Conservation (phyloP, 2,329 filamentous ascomycete species). For the Monilinia fructigena region DNA sequence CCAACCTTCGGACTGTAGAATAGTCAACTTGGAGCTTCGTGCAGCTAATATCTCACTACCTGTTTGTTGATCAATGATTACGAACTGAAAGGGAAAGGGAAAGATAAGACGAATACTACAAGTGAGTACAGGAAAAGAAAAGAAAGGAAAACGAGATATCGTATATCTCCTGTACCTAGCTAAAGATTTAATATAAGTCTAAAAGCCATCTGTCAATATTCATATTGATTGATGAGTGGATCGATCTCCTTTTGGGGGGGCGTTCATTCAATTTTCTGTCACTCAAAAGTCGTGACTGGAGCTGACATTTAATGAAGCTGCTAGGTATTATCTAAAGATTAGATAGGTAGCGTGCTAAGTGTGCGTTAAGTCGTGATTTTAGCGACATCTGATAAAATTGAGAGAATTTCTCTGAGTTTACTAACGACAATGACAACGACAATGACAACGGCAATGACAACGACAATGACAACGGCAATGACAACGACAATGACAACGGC, state of each 20-base stretch:
- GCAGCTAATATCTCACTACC: not conserved
- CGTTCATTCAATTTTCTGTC: not conserved
- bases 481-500: not conserved
- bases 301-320: not conserved
- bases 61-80: not conserved
- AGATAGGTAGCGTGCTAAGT: not conserved
- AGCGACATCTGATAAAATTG: not conserved
- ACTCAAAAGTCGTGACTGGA: conserved; percentile 1
- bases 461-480: no score
- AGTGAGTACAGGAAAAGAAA: not conserved
- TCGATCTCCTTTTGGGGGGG: not conserved
- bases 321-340: not conserved
- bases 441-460: no score
- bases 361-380: not conserved
- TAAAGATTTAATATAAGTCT: not conserved
- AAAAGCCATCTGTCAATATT: not conserved
- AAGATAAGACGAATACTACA: no score
- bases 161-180: not conserved
- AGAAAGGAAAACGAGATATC: not conserved
- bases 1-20: not conserved
- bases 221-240: not conserved
- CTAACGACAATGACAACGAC: no score
- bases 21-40: conserved; percentile 3
- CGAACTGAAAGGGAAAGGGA: not conserved
- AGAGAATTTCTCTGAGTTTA: no score